These are phyloP conservation scores for Leptomonas pyrrhocoris DNA, from an alignment of 208 protist genomes.

Conservation along the genomic window DNA sequence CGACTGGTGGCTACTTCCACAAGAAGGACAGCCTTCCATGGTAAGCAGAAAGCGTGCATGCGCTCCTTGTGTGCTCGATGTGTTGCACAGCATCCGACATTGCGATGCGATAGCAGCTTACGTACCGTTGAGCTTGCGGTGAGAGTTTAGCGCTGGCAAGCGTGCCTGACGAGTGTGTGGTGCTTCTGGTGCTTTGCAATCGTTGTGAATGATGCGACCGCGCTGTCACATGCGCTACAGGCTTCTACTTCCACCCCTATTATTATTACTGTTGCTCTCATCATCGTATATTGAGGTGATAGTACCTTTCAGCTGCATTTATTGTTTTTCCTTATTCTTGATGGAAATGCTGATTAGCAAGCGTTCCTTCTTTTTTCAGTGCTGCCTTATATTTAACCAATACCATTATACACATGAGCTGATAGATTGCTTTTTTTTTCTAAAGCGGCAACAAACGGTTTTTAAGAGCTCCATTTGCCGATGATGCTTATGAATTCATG, in stretches of 20 bases:
- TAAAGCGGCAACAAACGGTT: too few relatives aligned
- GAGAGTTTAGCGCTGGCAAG: background rate
- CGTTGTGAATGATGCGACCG: background rate
- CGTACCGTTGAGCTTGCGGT: background rate
- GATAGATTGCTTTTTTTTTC: too few relatives aligned
- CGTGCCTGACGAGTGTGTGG: background rate
- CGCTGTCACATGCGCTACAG: background rate
- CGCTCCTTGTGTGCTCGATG: background rate
- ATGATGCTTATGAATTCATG: too few relatives aligned
- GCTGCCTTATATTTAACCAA: too few relatives aligned
- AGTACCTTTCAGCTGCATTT: too few relatives aligned
- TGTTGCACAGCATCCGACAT: background rate
- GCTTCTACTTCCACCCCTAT: background rate
- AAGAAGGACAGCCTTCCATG: constrained; percentile 72
- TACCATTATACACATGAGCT: too few relatives aligned
- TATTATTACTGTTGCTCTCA: too few relatives aligned
- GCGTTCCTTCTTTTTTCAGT: too few relatives aligned
- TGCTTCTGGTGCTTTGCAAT: background rate
- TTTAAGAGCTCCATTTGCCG: too few relatives aligned
- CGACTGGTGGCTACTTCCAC: constrained; percentile 78
- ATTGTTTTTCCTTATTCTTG: too few relatives aligned
- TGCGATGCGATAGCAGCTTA: background rate
- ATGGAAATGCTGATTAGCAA: too few relatives aligned
- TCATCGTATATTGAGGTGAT: too few relatives aligned
- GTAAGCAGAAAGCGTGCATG: constrained; percentile 25